Base-by-base conservation (phyloP, 1,139 yeast genomes). In the Torulaspora pretoriensis region DNA sequence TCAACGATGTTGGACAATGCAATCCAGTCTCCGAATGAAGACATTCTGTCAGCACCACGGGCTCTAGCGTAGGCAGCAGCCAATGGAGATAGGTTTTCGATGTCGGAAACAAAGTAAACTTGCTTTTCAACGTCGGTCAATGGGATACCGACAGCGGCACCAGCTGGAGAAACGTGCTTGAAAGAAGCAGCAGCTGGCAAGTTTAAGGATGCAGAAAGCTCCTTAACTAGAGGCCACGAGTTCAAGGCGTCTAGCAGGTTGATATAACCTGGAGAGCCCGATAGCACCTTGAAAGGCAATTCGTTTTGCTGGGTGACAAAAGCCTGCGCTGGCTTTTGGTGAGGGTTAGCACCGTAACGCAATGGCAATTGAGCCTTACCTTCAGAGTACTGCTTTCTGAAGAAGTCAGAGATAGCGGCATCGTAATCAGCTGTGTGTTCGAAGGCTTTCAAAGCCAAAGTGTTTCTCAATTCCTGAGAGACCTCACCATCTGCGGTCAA, bases 1-100 rank as follows among this genome's bases (percentile, higher is more conserved):
- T 92, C 98, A 55, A 92, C 98, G 70, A 86, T 87, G 75, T 90
- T 90, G 50, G 97, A 88, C 54, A 92, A 77, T 45, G 98, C 98
- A 64, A 92, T 92, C 77, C 90, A 92, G 72, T 92, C 98, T 66
- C 98, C 98, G 65, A 92, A 92, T 12, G 96, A 87, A 10, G 97
- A 89, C 98, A 92, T 92, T 77, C 98, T 84, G 73, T 92, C 98
- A 56, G 98, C 98, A 68, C 98, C 98, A 72, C 98, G 85, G 45
- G 98, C 98, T 72, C 98, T 85, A 35, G 98, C 98, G 64, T 92
- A 92, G 49, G 98, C 98, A 64, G 86, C 86, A 53, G 98, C 98
- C 65, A 92, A 77, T 49, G 97, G 97, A 26, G 97, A 87, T 67
- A 92, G 75, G 75, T 89, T 86, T 71, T 88, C 96, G 63, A 92